Evolutionary conservation across 2,329 filamentous ascomycete genomes (phyloP).

Genomic region (Diplocarpon mali): DNA sequence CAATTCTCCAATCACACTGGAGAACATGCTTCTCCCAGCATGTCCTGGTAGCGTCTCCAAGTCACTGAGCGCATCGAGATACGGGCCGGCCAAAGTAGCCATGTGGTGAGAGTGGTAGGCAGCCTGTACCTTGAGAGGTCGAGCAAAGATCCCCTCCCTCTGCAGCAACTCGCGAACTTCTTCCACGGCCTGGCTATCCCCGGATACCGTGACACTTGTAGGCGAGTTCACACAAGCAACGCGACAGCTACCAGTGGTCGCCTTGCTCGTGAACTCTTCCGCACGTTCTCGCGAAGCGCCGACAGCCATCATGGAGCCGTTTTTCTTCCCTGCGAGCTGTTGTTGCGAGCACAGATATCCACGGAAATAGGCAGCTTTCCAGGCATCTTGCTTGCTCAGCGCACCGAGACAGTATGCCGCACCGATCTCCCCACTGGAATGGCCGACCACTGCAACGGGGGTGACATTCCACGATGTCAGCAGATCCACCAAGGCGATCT

Average conservation of each 20-base stretch:
- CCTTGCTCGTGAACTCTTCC: slow-evolving; percentile 3
- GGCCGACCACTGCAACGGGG: slow-evolving; percentile 20
- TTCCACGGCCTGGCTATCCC: slow-evolving; percentile 14
- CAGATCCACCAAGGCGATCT: slow-evolving; percentile 23
- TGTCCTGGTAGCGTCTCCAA: not conserved
- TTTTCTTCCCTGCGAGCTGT: slow-evolving; percentile 9
- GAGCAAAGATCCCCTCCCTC: slow-evolving; percentile 23
- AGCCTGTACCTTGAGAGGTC: slow-evolving; percentile 29
- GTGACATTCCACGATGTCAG: slow-evolving; percentile 14
- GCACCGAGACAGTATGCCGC: slow-evolving; percentile 29
- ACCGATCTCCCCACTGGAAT: slow-evolving; percentile 27
- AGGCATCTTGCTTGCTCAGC: slow-evolving; percentile 12
- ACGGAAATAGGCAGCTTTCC: slow-evolving; percentile 18
- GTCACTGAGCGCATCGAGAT: slow-evolving; percentile 26
- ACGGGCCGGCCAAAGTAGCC: slow-evolving; percentile 25
- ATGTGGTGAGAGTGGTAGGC: slow-evolving; percentile 33
- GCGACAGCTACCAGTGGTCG: slow-evolving; percentile 3
- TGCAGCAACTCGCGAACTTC: slow-evolving; percentile 11
- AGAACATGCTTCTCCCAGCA: not conserved
- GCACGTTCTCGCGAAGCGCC: slow-evolving; percentile 23
- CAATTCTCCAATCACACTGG: not conserved
- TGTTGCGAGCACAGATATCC: slow-evolving; percentile 6
- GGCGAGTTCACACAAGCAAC: slow-evolving; percentile 26
- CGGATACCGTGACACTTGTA: slow-evolving; percentile 21
- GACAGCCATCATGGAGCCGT: slow-evolving; percentile 44